Conservation (phyloP, 805 yeast genomes). For the Metschnikowia bowlesiae region DNA sequence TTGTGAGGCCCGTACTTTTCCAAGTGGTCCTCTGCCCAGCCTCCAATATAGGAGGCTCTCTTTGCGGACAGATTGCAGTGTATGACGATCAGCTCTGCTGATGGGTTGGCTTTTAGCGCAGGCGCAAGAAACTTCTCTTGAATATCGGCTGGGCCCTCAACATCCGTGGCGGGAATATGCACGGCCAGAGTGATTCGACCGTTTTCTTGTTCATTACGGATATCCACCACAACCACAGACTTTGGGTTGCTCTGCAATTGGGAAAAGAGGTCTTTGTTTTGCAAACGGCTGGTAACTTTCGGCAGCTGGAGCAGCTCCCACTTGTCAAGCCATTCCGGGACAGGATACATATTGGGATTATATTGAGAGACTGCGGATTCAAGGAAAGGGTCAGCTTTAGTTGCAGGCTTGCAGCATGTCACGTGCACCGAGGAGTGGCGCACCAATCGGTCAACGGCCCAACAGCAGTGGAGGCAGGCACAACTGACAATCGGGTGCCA, state of each 20-base stretch:
- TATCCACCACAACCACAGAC: constrained; percentile 17
- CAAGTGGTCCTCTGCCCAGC: constrained; percentile 21
- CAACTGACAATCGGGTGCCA: too few species aligned
- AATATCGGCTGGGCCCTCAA: constrained; percentile 15
- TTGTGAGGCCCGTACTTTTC: constrained; percentile 10
- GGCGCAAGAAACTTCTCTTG: constrained; percentile 13
- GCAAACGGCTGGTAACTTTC: constrained; percentile 9
- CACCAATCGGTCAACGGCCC: too few species aligned
- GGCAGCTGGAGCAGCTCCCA: constrained; percentile 10
- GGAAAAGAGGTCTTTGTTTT: constrained; percentile 14
- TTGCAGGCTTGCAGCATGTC: too few species aligned
- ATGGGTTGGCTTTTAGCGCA: constrained; percentile 9
- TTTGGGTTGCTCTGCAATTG: constrained; percentile 10
- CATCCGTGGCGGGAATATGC: constrained; percentile 19
- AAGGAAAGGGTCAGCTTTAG: too few species aligned
- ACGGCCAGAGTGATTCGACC: constrained; percentile 16
- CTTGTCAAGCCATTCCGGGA: constrained; percentile 14
- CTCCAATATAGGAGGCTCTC: constrained; percentile 19
- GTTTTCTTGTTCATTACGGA: constrained; percentile 17
- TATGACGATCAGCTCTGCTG: constrained; percentile 14
- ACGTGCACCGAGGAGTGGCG: too few species aligned
- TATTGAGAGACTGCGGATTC: not conserved
- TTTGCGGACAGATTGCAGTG: constrained; percentile 22
- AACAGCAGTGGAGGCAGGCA: too few species aligned
- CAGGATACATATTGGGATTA: constrained; percentile 4